A percentile compares a stretch with the other conserved stretches of the same genome.
Conservation (phyloP, 2,329 filamentous ascomycete species). For the Rutstroemia sydowiana region DNA sequence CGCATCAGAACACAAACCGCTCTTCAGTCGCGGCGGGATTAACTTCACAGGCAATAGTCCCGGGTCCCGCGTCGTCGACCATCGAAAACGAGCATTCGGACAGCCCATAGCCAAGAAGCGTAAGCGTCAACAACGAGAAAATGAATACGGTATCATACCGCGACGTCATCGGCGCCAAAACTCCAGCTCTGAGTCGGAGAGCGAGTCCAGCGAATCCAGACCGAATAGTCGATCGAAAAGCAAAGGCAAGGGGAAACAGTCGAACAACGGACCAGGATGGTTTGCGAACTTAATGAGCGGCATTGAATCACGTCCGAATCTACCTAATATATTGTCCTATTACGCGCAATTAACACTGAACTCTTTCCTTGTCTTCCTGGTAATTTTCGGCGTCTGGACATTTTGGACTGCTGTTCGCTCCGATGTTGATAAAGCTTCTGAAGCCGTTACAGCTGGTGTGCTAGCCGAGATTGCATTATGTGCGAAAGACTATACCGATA, state of each 20-base stretch:
- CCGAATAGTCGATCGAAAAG: slow-evolving; percentile 16
- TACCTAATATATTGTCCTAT: slow-evolving; percentile 58
- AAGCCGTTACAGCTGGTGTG: slow-evolving; percentile 56
- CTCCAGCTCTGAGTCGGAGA: slow-evolving; percentile 32
- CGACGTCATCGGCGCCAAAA: slow-evolving; percentile 30
- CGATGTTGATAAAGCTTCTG: slow-evolving; percentile 42
- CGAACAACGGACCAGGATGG: slow-evolving; percentile 24
- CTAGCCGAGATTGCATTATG: slow-evolving; percentile 77
- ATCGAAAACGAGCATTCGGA: slow-evolving; percentile 40
- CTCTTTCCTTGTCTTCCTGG: slow-evolving; percentile 38
- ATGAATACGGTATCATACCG: slow-evolving; percentile 27
- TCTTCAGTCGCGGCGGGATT: slow-evolving; percentile 36
- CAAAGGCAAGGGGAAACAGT: slow-evolving; percentile 33
- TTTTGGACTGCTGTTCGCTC: slow-evolving; percentile 27
- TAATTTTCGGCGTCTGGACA: slow-evolving; percentile 31
- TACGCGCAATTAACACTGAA: slow-evolving; percentile 55
- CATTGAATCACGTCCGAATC: slow-evolving; percentile 56
- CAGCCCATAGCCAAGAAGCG: slow-evolving; percentile 41
- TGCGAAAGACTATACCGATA: slow-evolving; percentile 63
- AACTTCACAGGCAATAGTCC: slow-evolving; percentile 37
- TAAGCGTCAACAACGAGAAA: slow-evolving; percentile 32
- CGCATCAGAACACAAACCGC: slow-evolving; percentile 37
- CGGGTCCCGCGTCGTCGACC: slow-evolving; percentile 45
- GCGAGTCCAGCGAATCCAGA: slow-evolving; percentile 31
- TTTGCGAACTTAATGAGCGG: slow-evolving; percentile 50